A percentile compares a stretch with the other conserved stretches of the same genome.
phyloP scores from a whole-genome alignment of 148 eudicot species.

The Pharnaceum exiguum region DNA sequence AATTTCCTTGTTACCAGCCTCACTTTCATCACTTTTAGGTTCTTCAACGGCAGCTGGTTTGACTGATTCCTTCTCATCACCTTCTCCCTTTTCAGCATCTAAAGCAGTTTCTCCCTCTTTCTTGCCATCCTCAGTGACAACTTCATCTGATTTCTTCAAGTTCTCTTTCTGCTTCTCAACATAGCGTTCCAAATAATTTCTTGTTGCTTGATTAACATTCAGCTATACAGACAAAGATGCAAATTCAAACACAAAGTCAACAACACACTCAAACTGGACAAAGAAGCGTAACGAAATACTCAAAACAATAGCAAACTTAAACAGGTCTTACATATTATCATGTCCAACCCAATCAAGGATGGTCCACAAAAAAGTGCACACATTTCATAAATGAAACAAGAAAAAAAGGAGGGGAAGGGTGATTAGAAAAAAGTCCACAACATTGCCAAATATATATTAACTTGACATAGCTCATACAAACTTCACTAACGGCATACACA shows the following conservation, averaged over 20 bases:
- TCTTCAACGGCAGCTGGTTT: conserved; percentile 53
- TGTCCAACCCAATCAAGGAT: too few relatives aligned
- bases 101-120: conserved; percentile 45
- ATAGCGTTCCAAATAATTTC: conserved; percentile 64
- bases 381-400: too few relatives aligned
- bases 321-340: too few relatives aligned
- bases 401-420: too few relatives aligned
- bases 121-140: conserved; percentile 41
- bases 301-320: too few relatives aligned
- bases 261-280: too few relatives aligned
- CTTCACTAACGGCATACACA: too few relatives aligned
- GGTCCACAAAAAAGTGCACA: too few relatives aligned
- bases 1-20: conserved; percentile 48
- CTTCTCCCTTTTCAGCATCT: conserved; percentile 28
- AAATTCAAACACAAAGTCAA: conserved; percentile 2
- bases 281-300: background rate
- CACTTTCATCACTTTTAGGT: conserved; percentile 45
- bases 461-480: too few relatives aligned
- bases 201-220: conserved; percentile 73
- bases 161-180: conserved; percentile 70
- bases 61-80: conserved; percentile 39
- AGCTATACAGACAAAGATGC: conserved; percentile 35
- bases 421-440: too few relatives aligned
- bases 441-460: too few relatives aligned
- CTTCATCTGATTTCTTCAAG: conserved; percentile 34